Conservation (phyloP, 1,284 basidiomycete species). For the Ceratobasidium sp. region DNA sequence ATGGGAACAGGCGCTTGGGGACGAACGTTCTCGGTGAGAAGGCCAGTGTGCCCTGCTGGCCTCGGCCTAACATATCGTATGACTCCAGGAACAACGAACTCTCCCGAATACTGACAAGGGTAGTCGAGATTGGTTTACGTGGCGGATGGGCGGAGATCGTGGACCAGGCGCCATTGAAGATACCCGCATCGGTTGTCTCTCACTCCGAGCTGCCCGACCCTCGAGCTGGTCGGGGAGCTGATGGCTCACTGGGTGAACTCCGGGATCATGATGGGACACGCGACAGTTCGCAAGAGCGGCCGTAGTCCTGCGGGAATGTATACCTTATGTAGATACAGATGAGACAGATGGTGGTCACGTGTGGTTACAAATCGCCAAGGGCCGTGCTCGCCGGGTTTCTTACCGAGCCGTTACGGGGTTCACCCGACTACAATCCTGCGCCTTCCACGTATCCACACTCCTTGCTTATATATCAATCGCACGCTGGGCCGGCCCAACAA, state of each 20-base stretch:
- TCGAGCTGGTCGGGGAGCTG: constrained; percentile 7
- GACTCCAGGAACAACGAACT: constrained; percentile 60
- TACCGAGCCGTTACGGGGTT: constrained; percentile 21
- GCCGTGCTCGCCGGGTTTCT: constrained; percentile 25
- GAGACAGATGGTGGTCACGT: constrained; percentile 21
- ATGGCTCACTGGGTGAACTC: constrained; percentile 1
- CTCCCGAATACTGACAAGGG: constrained; percentile 69
- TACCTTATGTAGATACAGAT: not conserved
- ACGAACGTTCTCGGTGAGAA: constrained; percentile 61
- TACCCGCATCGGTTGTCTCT: constrained; percentile 23
- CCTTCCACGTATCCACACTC: constrained; percentile 42
- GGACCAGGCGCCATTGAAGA: constrained; percentile 30
- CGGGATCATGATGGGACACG: constrained; percentile 11
- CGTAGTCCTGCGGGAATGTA: constrained; percentile 10
- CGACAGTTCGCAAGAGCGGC: not conserved
- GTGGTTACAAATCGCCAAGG: constrained; percentile 30
- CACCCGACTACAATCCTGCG: not conserved
- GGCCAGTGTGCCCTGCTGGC: constrained; percentile 20
- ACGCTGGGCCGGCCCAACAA: not conserved
- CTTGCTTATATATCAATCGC: constrained; percentile 19
- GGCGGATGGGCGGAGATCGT: constrained; percentile 73
- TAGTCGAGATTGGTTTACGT: constrained; percentile 76
- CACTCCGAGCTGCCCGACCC: constrained; percentile 38
- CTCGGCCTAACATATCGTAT: constrained; percentile 2
- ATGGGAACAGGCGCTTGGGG: constrained; percentile 61